phyloP scores from a whole-genome alignment of 495 filamentous ascomycete genomes.

The Trichoderma virens region DNA sequence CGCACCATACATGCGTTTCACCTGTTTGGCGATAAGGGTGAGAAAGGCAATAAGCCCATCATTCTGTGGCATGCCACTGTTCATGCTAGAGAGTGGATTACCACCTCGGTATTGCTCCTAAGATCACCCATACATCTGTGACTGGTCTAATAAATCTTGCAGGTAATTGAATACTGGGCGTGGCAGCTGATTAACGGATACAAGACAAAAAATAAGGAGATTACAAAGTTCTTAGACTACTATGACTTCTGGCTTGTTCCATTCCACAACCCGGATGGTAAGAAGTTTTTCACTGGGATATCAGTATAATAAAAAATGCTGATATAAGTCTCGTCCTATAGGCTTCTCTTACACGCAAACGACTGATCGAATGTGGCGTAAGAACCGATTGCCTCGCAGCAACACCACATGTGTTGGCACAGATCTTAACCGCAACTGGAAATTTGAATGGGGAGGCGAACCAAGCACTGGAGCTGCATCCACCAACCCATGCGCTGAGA shows the following conservation, averaged over 20 bases:
- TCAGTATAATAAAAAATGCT: background rate
- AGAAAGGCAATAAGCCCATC: slow-evolving; percentile 46
- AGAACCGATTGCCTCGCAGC: slow-evolving; percentile 46
- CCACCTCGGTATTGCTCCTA: slow-evolving; percentile 50
- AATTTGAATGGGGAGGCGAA: slow-evolving; percentile 39
- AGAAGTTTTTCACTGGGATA: too few relatives aligned
- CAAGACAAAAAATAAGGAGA: slow-evolving; percentile 24
- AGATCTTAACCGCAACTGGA: slow-evolving; percentile 62
- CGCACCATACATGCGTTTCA: slow-evolving; percentile 50
- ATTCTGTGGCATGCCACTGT: slow-evolving; percentile 55
- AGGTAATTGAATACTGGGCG: slow-evolving; percentile 45
- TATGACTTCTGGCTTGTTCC: slow-evolving; percentile 60
- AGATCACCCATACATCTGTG: too few relatives aligned
- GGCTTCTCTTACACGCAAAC: slow-evolving; percentile 56
- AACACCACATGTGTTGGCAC: slow-evolving; percentile 43
- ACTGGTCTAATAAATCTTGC: slow-evolving; percentile 46
- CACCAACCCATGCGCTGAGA: slow-evolving; percentile 44
- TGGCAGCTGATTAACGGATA: slow-evolving; percentile 40
- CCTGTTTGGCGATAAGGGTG: slow-evolving; percentile 46
- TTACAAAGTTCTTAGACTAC: slow-evolving; percentile 42
- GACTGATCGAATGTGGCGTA: slow-evolving; percentile 53
- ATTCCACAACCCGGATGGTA: slow-evolving; percentile 56
- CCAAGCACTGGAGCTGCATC: slow-evolving; percentile 36
- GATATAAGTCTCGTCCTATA: slow-evolving; percentile 14
- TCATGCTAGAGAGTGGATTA: slow-evolving; percentile 60